Percentiles rank a stretch among this genome's conserved stretches.
phyloP scores from a whole-genome alignment of 148 eudicot genomes.

The Hydrangea macrophylla region DNA sequence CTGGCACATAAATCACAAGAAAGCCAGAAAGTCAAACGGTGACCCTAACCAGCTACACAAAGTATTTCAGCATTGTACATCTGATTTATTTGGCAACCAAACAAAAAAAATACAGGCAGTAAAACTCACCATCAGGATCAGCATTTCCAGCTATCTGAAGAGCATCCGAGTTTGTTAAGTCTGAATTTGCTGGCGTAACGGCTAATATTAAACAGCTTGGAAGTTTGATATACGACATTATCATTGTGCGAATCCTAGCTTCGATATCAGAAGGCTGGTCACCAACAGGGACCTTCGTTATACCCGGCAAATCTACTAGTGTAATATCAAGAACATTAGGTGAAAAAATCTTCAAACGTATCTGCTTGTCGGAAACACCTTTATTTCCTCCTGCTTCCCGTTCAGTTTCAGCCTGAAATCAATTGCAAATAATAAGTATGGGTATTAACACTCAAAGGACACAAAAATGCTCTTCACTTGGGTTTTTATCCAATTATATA shows the following conservation, averaged over 20 bases:
- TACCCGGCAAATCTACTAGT: slow-evolving; percentile 85
- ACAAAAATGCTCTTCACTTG: background rate
- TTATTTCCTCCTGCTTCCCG: slow-evolving; percentile 89
- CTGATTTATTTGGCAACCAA: background rate
- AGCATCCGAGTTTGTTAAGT: slow-evolving; percentile 92
- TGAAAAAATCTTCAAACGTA: slow-evolving; percentile 78
- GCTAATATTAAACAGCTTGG: slow-evolving; percentile 78
- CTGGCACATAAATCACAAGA: slow-evolving; percentile 34
- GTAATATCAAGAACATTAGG: slow-evolving; percentile 94
- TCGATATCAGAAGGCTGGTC: slow-evolving; percentile 96
- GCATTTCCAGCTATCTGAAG: slow-evolving; percentile 91
- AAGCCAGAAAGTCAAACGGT: slow-evolving; percentile 17
- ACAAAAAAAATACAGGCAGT: background rate
- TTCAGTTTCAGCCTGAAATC: slow-evolving; percentile 76
- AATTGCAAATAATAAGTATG: background rate
- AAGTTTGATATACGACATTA: slow-evolving; percentile 69
- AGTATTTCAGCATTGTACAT: background rate
- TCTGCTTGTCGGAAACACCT: slow-evolving; percentile 81
- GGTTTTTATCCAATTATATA: too few species aligned
- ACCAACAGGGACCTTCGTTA: slow-evolving; percentile 95
- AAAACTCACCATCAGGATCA: slow-evolving; percentile 81
- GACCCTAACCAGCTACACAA: background rate
- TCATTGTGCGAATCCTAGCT: slow-evolving; percentile 86
- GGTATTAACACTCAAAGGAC: background rate
- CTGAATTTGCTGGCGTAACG: slow-evolving; percentile 90